Conservation (phyloP, 1,284 basidiomycete species). For the Xerocomus alliaceus region DNA sequence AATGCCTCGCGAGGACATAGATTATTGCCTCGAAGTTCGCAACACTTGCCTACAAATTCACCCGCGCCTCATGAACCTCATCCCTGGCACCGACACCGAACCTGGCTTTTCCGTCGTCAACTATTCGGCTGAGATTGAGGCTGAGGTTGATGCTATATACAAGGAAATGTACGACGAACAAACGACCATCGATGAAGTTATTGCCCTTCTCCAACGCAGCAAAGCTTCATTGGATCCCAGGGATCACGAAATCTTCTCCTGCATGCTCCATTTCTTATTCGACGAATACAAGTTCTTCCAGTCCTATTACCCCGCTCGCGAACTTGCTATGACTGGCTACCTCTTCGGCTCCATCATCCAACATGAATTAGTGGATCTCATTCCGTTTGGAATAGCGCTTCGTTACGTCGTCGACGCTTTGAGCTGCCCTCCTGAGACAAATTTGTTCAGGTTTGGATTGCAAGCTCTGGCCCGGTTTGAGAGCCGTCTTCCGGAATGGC, state of each 20-base stretch:
- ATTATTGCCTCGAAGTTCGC: conserved; percentile 90
- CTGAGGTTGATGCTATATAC: conserved; percentile 94
- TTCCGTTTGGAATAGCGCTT: conserved; percentile 95
- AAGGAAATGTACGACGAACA: conserved; percentile 98
- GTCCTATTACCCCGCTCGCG: conserved; percentile 91
- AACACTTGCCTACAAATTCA: conserved; percentile 95
- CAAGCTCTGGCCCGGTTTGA: conserved; percentile 92
- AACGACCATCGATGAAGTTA: conserved; percentile 93
- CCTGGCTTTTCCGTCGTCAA: conserved; percentile 91
- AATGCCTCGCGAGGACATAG: conserved; percentile 81
- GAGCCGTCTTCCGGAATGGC: conserved; percentile 90
- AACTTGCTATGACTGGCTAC: conserved; percentile 95
- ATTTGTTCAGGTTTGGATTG: conserved; percentile 95
- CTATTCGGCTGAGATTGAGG: conserved; percentile 89
- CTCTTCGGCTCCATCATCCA: conserved; percentile 98
- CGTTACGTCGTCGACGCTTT: conserved; percentile 97
- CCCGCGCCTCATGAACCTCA: conserved; percentile 95
- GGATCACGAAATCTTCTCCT: conserved; percentile 97
- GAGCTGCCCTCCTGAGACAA: conserved; percentile 87
- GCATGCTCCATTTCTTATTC: conserved; percentile 98
- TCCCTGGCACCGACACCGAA: conserved; percentile 86
- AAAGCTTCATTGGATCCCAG: conserved; percentile 84
- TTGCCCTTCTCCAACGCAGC: conserved; percentile 84
- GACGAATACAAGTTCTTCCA: conserved; percentile 99
- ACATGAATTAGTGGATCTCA: conserved; percentile 91